Evolutionary conservation across 768 basidiomycete genomes (phyloP), one percentile per base, ranked within the genome.

Genomic region (Amanita fuliginea): DNA sequence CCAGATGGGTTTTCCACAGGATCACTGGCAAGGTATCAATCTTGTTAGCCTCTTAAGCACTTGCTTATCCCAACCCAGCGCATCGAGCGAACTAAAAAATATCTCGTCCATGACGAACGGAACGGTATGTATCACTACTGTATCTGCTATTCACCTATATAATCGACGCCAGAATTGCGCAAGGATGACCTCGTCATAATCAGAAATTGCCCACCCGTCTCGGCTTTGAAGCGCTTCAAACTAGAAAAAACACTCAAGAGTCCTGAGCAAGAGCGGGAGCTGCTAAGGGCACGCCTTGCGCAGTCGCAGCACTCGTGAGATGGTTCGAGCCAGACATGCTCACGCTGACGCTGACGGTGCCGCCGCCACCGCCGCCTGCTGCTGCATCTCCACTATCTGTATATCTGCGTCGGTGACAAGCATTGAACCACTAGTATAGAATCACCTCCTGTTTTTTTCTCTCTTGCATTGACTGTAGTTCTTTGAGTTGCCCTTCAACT

Each of bases 371-470:
- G 70, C 56, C 72, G 73, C 8, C 84, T 60, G 41, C 2, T 78
- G 64, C 61, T 88, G 86, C 42, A 85, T 68, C 53, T 82, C 78
- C 30, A 80, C 75, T 52, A 87, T 71, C 86, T 88, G 55, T 45
- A 51, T 59, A 37, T 18, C 24, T 9, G 47, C 52, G 50, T 55
- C 43, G 56, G 51, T 19, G 39, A 44, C 41, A 54, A 39, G 32
- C 37, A 42, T 26, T 34, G 34, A 21, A 51, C 34, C 44, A 53
- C 43, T 46, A 51, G 36, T 30, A 16, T 51, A 19, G 39, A 62
- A 67, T 47, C 53, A 87, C 94, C 78, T 96, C 89, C 33, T 67
- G 58, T 67, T 86, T 92, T 68, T 87, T 91, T 60, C 78, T 81
- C 56, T 93, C 89, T 47, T 82, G 73, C 57, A 82, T 86, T 26